Conservation (phyloP, 495 filamentous ascomycete species). For the Monascus purpureus region DNA sequence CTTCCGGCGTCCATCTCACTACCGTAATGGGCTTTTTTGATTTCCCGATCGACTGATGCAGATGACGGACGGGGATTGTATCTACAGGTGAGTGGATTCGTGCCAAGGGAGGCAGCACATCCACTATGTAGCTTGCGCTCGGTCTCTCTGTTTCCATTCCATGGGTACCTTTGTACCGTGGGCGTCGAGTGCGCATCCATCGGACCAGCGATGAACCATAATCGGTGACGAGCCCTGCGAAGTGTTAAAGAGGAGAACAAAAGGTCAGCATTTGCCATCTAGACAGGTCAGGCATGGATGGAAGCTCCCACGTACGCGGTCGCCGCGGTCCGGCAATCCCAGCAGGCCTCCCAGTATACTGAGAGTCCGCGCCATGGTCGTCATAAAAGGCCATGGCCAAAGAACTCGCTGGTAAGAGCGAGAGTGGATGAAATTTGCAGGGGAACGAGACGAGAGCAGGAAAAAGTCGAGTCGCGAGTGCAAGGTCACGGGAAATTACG, state of each 20-base stretch:
- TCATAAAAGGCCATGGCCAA: slow-evolving; percentile 30
- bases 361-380: slow-evolving; percentile 23
- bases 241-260: too few relatives aligned
- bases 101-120: slow-evolving; percentile 79
- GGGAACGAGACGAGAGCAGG: background rate
- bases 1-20: slow-evolving; percentile 96
- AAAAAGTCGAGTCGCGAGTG: too few relatives aligned
- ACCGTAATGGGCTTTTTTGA: slow-evolving; percentile 94
- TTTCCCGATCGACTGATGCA: slow-evolving; percentile 94
- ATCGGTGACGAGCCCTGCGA: slow-evolving; percentile 69
- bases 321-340: slow-evolving; percentile 26
- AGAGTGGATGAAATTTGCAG: too few relatives aligned
- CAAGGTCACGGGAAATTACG: background rate
- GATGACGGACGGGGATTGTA: slow-evolving; percentile 72
- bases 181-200: slow-evolving; percentile 80
- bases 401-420: background rate
- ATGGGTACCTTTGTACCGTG: slow-evolving; percentile 54
- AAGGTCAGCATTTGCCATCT: too few relatives aligned
- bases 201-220: slow-evolving; percentile 86
- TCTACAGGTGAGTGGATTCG: slow-evolving; percentile 59
- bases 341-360: slow-evolving; percentile 16
- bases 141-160: slow-evolving; percentile 68
- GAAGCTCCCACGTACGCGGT: slow-evolving; percentile 32
- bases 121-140: slow-evolving; percentile 73
- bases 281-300: too few relatives aligned